Conservation (phyloP, 1,139 yeast species). For the Suhomyces atakaporum region DNA sequence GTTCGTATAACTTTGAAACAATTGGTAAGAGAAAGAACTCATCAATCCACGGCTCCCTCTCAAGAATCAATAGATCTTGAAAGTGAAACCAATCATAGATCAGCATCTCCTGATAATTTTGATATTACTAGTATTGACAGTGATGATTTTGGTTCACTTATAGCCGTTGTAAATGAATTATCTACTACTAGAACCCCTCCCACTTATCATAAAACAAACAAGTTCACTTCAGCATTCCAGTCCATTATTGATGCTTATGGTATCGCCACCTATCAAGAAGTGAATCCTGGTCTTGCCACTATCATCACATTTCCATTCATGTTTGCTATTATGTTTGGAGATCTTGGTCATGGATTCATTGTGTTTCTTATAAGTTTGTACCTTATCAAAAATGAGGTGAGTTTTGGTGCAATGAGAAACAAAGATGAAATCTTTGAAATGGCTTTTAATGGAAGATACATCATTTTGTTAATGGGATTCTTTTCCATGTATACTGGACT, state of each 20-base stretch:
- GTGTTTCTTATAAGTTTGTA: slow-evolving; percentile 70
- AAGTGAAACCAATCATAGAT: slow-evolving; percentile 5
- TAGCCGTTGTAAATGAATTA: slow-evolving; percentile 73
- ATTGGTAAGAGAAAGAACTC: slow-evolving; percentile 29
- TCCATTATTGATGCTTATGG: slow-evolving; percentile 95
- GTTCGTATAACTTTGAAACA: slow-evolving; percentile 29
- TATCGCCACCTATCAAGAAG: slow-evolving; percentile 89
- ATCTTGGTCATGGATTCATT: slow-evolving; percentile 91
- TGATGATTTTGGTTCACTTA: slow-evolving; percentile 32
- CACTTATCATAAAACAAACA: slow-evolving; percentile 87
- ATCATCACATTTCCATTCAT: slow-evolving; percentile 95
- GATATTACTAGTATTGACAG: slow-evolving; percentile 25
- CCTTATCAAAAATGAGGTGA: slow-evolving; percentile 68
- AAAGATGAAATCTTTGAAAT: slow-evolving; percentile 94
- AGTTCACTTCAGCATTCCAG: slow-evolving; percentile 91
- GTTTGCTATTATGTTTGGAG: slow-evolving; percentile 99
- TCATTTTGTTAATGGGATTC: slow-evolving; percentile 83
- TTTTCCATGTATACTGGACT: slow-evolving; percentile 95
- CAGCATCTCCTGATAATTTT: slow-evolving; percentile 26
- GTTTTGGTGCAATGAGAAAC: slow-evolving; percentile 62
- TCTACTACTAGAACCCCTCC: slow-evolving; percentile 88
- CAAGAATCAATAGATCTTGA: slow-evolving; percentile 27
- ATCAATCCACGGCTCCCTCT: slow-evolving; percentile 9
- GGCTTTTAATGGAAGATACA: slow-evolving; percentile 93
- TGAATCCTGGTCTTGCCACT: slow-evolving; percentile 94